These are phyloP conservation scores for Neurospora sp. DNA, from an alignment of 495 filamentous ascomycete species.

Conservation along the genomic window DNA sequence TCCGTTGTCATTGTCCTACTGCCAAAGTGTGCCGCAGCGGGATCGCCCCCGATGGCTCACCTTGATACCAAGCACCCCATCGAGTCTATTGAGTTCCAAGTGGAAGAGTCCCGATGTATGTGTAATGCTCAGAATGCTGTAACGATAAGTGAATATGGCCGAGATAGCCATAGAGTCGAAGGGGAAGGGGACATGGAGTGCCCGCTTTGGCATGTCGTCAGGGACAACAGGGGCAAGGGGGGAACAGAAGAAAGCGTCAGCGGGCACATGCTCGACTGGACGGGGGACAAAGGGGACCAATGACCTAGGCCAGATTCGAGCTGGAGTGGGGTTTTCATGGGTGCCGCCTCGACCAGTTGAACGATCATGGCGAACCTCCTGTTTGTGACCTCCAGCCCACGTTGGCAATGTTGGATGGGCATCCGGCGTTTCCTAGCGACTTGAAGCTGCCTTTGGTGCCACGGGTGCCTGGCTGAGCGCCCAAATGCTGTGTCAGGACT, in stretches of 20 bases:
- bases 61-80: not conserved
- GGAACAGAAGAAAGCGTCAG: not conserved
- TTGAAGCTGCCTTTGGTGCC: not conserved
- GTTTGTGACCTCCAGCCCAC: not conserved
- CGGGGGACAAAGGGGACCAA: not conserved
- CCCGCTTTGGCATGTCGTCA: conserved; percentile 13
- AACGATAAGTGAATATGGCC: not conserved
- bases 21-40: conserved; percentile 7
- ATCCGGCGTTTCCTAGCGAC: not conserved
- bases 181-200: not conserved
- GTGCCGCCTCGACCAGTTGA: not conserved
- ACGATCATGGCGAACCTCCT: not conserved
- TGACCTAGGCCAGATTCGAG: not conserved
- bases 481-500: not conserved
- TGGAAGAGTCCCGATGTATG: not conserved
- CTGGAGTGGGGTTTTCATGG: not conserved
- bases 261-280: not conserved
- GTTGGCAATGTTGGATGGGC: not conserved
- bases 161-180: conserved; percentile 1
- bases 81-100: not conserved
- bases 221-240: conserved; percentile 5
- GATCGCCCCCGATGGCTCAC: conserved; percentile 3
- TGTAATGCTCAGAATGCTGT: not conserved
- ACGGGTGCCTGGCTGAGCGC: not conserved
- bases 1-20: not conserved